Percentiles rank a stretch among this genome's conserved stretches.
Conservation (phyloP, 108 stramenopile species). For the Cyclotella sp. region DNA sequence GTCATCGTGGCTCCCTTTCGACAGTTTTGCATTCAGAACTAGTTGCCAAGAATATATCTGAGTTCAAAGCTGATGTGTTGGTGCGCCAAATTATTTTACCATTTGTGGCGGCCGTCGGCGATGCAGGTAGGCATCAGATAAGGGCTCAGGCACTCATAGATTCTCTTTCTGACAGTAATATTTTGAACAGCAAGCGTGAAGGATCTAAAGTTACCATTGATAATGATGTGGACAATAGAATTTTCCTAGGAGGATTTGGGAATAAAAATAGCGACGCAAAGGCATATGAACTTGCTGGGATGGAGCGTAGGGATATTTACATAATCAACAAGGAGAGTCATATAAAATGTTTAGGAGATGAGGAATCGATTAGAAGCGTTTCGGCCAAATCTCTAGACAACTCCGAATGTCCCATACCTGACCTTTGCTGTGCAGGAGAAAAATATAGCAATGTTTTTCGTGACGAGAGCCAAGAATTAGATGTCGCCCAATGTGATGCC, state of each 20-base stretch:
- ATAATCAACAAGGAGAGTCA: constrained; percentile 68
- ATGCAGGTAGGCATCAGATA: constrained; percentile 20
- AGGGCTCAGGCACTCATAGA: neutral
- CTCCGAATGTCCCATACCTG: neutral
- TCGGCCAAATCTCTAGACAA: neutral
- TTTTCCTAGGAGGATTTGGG: constrained; percentile 84
- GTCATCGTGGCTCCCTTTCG: constrained; percentile 67
- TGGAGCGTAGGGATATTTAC: constrained; percentile 72
- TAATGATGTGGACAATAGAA: constrained; percentile 34
- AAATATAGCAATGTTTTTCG: neutral
- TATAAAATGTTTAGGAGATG: constrained; percentile 59
- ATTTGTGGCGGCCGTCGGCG: constrained; percentile 65
- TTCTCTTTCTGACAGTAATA: neutral
- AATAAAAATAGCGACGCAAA: constrained; percentile 76
- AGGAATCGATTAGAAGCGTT: neutral
- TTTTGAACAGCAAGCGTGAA: neutral
- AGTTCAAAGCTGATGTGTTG: constrained; percentile 79
- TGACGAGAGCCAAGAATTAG: neutral
- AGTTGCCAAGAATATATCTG: constrained; percentile 58
- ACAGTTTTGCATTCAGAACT: constrained; percentile 77
- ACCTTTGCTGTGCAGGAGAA: neutral
- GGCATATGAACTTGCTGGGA: constrained; percentile 79
- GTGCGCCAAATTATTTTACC: constrained; percentile 71
- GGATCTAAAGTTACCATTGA: constrained; percentile 2
- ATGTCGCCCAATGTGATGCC: neutral